Evolutionary conservation across 225 moss, liverwort and hornwort genomes (phyloP), one percentile per base, ranked within the genome.

Genomic region (Ulota crispa): DNA sequence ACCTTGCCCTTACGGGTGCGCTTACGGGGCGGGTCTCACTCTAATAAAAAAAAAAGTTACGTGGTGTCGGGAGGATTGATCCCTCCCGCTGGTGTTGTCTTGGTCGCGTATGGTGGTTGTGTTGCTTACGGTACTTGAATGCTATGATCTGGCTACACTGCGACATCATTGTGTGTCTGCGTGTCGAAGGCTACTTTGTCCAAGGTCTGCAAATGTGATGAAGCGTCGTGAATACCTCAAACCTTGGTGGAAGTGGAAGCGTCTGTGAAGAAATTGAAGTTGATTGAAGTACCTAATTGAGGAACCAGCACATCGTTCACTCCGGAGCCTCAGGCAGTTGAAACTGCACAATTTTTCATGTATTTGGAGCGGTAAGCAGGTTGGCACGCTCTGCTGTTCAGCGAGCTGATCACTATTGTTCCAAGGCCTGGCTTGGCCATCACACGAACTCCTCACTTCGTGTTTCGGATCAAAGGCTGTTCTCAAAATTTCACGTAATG

Each of bases 1-100:
- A 83, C 84, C 84, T 82, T 89, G 85, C 87, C 83, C 85, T 83
- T 62, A 87, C 80, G 85, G 85, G 85, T 87, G 89, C 83, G 87
- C 87, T 89, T 87, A 87, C 82, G 87, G 85, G 82, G 87, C 70
- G 8, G 84, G 84, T 87, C 82, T 86, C 34, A 87, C 77, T 85
- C 79, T 80, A 89, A 87, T 83, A 87, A 89, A 81, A 80, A 23
- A 47, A 56, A 45, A 16, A 13, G 9, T 86, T 84, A 2, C 3
- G 71, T 84, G 74, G 84, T 74, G 87, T 73, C 7, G 72, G 77
- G 87, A 82, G 80, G 77, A 45, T 76, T 20, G 34, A 23, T n/a
- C 77, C 84, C 80, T 86, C 81, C 67, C 37, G 23, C 15, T 43
- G 69, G 77, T 87, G 80, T 86, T 3, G 80, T 84, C 60, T 69